phyloP scores from a whole-genome alignment of 352 stramenopile species.

The Globisporangium perplexum region DNA sequence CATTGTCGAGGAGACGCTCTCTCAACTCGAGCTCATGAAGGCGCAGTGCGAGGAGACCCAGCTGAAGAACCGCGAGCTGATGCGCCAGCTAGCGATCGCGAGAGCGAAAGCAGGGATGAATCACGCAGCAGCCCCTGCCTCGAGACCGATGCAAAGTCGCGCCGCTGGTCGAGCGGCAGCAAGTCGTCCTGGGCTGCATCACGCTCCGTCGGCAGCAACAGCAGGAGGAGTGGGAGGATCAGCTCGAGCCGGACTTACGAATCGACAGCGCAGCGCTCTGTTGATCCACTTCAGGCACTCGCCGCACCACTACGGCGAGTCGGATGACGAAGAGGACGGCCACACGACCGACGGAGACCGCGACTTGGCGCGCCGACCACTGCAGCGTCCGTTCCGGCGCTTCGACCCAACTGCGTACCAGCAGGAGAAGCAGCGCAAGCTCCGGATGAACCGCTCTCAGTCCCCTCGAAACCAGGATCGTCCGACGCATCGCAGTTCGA shows the following conservation, averaged over 20 bases:
- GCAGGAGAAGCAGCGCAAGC: constrained; percentile 56
- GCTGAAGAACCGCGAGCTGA: constrained; percentile 69
- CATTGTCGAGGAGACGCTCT: constrained; percentile 45
- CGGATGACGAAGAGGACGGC: constrained; percentile 22
- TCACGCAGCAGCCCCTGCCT: background rate
- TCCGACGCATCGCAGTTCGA: background rate
- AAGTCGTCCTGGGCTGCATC: background rate
- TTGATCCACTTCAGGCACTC: constrained; percentile 18
- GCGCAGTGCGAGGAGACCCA: constrained; percentile 53
- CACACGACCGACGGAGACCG: constrained; percentile 1
- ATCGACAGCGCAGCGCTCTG: constrained; percentile 9
- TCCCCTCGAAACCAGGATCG: constrained; percentile 14
- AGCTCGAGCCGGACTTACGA: background rate
- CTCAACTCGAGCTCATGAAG: constrained; percentile 56
- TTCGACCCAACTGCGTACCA: constrained; percentile 85
- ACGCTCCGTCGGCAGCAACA: background rate
- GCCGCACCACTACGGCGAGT: constrained; percentile 21
- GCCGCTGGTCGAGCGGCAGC: background rate
- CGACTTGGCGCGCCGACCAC: background rate
- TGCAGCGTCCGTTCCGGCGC: constrained; percentile 36
- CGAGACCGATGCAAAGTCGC: background rate
- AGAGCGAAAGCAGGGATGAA: constrained; percentile 26
- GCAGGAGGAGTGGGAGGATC: background rate
- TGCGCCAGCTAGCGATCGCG: constrained; percentile 65
- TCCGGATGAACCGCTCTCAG: constrained; percentile 28